A percentile compares a stretch with the other conserved stretches of the same genome.
Evolutionary conservation across 768 basidiomycete species (phyloP).

Genomic region (Lactarius indigo): DNA sequence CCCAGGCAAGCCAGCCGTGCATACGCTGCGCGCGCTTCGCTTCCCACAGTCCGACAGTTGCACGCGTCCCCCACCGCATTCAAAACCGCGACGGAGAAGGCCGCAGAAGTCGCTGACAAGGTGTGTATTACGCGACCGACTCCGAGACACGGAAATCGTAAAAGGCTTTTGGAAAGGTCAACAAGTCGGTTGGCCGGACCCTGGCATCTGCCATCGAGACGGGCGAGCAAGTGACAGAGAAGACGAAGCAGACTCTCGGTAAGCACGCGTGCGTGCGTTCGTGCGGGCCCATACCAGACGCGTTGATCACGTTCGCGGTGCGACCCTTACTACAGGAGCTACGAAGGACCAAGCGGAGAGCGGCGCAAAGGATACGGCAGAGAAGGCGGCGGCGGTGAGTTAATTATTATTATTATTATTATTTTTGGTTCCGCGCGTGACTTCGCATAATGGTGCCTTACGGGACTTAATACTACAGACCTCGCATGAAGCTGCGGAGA

Average conservation of each 20-base stretch:
- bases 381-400: constrained; percentile 10
- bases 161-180: constrained; percentile 6
- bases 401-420: too few species aligned
- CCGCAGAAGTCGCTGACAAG: constrained; percentile 21
- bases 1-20: not conserved
- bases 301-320: not conserved
- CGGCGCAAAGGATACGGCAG: constrained; percentile 1
- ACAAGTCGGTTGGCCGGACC: constrained; percentile 22
- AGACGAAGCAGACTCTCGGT: constrained; percentile 22
- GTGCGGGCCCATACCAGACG: too few species aligned
- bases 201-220: constrained; percentile 23
- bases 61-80: constrained; percentile 10
- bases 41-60: constrained; percentile 1
- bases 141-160: too few species aligned
- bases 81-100: constrained; percentile 21
- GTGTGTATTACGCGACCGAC: constrained; percentile 1
- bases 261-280: not conserved
- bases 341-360: constrained; percentile 7
- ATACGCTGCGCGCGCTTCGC: constrained; percentile 1
- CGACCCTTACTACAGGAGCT: not conserved
- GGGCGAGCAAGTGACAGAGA: constrained; percentile 21
- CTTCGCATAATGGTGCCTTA: not conserved
- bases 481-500: not conserved
- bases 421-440: not conserved
- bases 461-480: not conserved